Evolutionary conservation across 371 early-diverging fungal species (phyloP).

Genomic region (Syncephalastrum contaminatum): DNA sequence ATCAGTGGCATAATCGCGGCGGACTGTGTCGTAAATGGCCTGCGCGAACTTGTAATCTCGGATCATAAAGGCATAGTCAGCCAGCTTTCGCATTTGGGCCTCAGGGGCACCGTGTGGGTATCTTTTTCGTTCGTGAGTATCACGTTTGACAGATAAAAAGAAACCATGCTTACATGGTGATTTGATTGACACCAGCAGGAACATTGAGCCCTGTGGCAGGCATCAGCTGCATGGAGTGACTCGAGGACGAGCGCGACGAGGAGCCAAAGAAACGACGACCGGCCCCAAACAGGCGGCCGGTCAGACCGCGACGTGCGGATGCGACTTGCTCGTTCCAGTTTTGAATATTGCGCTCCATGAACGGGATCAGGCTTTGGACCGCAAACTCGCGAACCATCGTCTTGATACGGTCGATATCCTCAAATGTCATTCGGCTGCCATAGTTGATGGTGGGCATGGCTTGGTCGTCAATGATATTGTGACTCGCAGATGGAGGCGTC

Average conservation of each 20-base stretch:
- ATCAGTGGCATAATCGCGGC: constrained; percentile 85
- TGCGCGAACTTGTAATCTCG: constrained; percentile 89
- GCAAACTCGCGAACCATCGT: constrained; percentile 64
- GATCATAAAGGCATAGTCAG: constrained; percentile 95
- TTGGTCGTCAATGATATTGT: neutral
- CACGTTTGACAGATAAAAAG: too few relatives aligned
- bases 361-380: constrained; percentile 77
- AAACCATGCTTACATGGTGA: constrained; percentile 30
- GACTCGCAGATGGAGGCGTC: neutral
- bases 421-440: constrained; percentile 54
- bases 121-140: too few relatives aligned
- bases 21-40: constrained; percentile 84
- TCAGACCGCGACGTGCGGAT: constrained; percentile 82
- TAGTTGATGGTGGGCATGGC: constrained; percentile 32
- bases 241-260: constrained; percentile 28
- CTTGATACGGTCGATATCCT: constrained; percentile 55
- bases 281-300: constrained; percentile 86
- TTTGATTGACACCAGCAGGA: constrained; percentile 31
- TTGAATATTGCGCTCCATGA: constrained; percentile 87
- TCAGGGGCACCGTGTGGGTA: constrained; percentile 84
- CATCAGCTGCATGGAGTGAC: constrained; percentile 38
- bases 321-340: constrained; percentile 93
- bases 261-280: constrained; percentile 82
- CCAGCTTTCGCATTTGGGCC: constrained; percentile 86
- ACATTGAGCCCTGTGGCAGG: constrained; percentile 37